Conservation (phyloP, 1,284 basidiomycete genomes). For the Ceratobasidium sp. region DNA sequence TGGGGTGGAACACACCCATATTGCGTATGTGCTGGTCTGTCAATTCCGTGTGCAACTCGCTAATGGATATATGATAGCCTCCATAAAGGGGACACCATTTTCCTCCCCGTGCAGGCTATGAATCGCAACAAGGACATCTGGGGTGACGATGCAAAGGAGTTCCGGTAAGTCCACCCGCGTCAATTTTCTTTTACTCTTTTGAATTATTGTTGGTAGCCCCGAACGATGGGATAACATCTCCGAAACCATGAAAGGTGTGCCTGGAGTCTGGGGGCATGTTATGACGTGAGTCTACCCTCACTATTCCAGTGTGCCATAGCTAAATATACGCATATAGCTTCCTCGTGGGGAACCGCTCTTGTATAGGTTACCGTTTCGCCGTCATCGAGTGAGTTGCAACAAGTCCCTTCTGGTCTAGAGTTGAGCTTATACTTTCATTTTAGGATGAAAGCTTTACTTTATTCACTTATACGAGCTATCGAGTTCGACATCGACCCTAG, state of each 20-base stretch:
- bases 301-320: background rate
- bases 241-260: constrained; percentile 62
- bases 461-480: constrained; percentile 26
- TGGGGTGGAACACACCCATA: constrained; percentile 58
- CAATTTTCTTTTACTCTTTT: background rate
- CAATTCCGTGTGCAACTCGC: constrained; percentile 48
- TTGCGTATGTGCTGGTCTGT: constrained; percentile 63
- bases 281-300: constrained; percentile 63
- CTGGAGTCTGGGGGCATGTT: constrained; percentile 70
- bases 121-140: constrained; percentile 42
- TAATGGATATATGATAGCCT: background rate
- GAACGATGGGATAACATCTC: constrained; percentile 70
- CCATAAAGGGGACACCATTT: constrained; percentile 26
- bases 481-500: constrained; percentile 37
- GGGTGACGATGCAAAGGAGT: constrained; percentile 47
- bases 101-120: constrained; percentile 41
- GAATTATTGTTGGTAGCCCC: constrained; percentile 58
- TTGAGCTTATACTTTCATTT: background rate
- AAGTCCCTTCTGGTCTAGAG: background rate
- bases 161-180: constrained; percentile 32
- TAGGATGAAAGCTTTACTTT: constrained; percentile 35
- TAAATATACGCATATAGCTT: constrained; percentile 52
- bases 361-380: constrained; percentile 79
- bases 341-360: constrained; percentile 54
- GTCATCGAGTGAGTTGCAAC: constrained; percentile 67